Conservation (phyloP, 2,329 filamentous ascomycete species). For the Calcarisporium arbuscula region DNA sequence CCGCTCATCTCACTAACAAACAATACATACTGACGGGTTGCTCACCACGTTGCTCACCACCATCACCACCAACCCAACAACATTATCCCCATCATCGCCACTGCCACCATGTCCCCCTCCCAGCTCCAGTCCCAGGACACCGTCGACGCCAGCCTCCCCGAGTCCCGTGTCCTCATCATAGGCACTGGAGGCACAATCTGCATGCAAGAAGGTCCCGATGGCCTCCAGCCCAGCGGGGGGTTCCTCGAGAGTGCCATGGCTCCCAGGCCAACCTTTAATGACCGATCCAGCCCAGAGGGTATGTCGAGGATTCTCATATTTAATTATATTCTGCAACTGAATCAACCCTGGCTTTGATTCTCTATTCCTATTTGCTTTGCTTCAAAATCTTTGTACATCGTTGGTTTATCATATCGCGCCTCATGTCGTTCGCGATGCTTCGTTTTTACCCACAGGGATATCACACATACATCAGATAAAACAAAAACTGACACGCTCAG, state of each 20-base stretch:
- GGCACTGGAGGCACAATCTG: slow-evolving; percentile 89
- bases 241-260: slow-evolving; percentile 81
- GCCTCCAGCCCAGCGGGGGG: slow-evolving; percentile 71
- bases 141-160: slow-evolving; percentile 42
- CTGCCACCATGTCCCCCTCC: slow-evolving; percentile 13
- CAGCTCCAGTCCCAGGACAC: slow-evolving; percentile 3
- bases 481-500: slow-evolving; percentile 19
- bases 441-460: no score
- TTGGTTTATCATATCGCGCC: no score
- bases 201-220: slow-evolving; percentile 77
- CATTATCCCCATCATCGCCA: background rate
- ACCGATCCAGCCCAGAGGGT: slow-evolving; percentile 35
- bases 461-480: slow-evolving; percentile 3
- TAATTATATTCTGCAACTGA: no score
- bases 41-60: no score
- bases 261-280: slow-evolving; percentile 79
- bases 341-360: no score
- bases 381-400: no score
- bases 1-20: background rate
- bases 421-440: no score
- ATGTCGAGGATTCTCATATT: slow-evolving; percentile 11
- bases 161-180: slow-evolving; percentile 80
- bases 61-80: background rate
- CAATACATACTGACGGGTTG: no score
- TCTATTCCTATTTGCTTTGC: no score